These are phyloP conservation scores for Stagonosporopsis vannaccii DNA, from an alignment of 2,329 filamentous ascomycete genomes.

Conservation along the genomic window DNA sequence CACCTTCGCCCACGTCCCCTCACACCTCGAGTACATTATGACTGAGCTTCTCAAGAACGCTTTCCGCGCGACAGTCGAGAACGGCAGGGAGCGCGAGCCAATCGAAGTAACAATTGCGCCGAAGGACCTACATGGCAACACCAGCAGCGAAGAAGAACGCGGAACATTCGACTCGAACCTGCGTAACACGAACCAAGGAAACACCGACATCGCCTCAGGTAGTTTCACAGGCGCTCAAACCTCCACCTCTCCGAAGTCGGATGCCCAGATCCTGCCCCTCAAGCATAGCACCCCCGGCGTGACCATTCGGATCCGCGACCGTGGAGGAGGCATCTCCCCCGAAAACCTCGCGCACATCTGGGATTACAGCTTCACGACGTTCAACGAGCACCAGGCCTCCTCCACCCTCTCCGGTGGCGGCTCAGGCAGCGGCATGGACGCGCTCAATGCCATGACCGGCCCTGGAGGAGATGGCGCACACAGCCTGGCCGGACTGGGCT, in stretches of 20 bases:
- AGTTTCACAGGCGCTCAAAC: constrained; percentile 36
- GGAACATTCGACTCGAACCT: not conserved
- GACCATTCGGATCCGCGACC: constrained; percentile 92
- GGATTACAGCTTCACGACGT: constrained; percentile 98
- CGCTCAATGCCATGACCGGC: constrained; percentile 76
- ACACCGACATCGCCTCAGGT: constrained; percentile 40
- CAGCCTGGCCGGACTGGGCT: constrained; percentile 85
- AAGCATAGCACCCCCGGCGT: constrained; percentile 74
- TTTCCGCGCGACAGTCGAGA: constrained; percentile 91
- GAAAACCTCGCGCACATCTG: constrained; percentile 87
- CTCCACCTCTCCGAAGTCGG: constrained; percentile 29
- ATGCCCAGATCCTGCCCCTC: constrained; percentile 53
- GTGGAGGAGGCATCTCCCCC: constrained; percentile 90
- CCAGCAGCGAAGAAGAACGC: constrained; percentile 8
- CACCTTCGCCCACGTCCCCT: constrained; percentile 92
- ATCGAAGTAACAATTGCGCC: constrained; percentile 92
- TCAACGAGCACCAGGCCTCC: constrained; percentile 69
- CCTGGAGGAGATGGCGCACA: constrained; percentile 77
- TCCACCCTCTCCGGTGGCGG: constrained; percentile 54
- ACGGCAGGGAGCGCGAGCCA: constrained; percentile 77
- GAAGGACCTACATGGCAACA: constrained; percentile 19
- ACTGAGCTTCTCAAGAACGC: constrained; percentile 97
- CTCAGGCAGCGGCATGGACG: constrained; percentile 60
- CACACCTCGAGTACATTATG: constrained; percentile 96
- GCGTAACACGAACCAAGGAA: constrained; percentile 41